phyloP scores from a whole-genome alignment of 306 rosid species.

The Luffa acutangula region DNA sequence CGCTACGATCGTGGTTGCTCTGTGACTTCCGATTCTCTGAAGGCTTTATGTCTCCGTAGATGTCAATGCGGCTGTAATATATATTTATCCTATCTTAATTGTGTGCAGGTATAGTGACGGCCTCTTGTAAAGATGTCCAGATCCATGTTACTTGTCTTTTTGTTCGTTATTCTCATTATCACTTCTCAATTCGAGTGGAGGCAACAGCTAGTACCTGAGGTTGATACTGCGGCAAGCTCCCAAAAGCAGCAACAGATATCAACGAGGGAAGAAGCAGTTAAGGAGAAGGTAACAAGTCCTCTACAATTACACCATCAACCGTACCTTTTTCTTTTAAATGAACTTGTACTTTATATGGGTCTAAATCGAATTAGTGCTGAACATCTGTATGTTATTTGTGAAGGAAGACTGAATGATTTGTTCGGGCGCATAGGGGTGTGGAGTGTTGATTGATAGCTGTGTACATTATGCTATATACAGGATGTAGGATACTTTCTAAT shows the following conservation, averaged over 20 bases:
- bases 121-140: constrained; percentile 52
- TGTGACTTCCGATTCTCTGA: neutral
- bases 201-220: constrained; percentile 62
- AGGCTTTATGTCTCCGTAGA: too few species aligned
- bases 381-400: neutral
- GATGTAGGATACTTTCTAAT: neutral
- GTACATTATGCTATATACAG: neutral
- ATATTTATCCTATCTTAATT: neutral
- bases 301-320: neutral
- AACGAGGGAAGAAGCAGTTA: constrained; percentile 51
- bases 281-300: constrained; percentile 57
- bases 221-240: constrained; percentile 33
- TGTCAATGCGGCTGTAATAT: neutral
- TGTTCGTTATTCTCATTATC: constrained; percentile 66
- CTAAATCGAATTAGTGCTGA: neutral
- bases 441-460: neutral
- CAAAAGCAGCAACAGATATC: constrained; percentile 55
- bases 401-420: neutral
- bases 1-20: neutral
- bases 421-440: neutral
- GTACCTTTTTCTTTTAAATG: neutral
- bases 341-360: neutral
- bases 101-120: constrained; percentile 36
- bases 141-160: constrained; percentile 70
- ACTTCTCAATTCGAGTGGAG: constrained; percentile 94